phyloP scores from a whole-genome alignment of 257 asterid species.

The Ballota nigra region DNA sequence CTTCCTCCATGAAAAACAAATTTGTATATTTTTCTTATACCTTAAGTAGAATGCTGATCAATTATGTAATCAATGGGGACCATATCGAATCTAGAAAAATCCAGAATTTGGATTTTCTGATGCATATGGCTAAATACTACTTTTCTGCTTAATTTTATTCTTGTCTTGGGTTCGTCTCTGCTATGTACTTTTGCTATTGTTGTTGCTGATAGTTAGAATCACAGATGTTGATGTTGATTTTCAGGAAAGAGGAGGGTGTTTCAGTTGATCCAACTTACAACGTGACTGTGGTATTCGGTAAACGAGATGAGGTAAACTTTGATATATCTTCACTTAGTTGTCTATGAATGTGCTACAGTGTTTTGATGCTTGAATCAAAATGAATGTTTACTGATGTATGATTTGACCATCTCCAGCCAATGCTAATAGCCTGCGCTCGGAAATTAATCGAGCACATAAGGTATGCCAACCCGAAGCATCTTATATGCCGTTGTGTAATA shows the following conservation, averaged over 20 bases:
- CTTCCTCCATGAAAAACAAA: neutral
- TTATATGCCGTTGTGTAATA: neutral
- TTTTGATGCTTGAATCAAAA: slow-evolving; percentile 3
- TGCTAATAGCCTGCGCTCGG: slow-evolving; percentile 84
- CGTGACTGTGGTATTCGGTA: slow-evolving; percentile 72
- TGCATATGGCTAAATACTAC: neutral
- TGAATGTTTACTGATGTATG: slow-evolving; percentile 18
- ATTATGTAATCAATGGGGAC: neutral
- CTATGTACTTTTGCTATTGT: neutral
- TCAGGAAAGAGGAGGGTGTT: slow-evolving; percentile 89
- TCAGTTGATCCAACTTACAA: slow-evolving; percentile 67
- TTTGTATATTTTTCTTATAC: neutral
- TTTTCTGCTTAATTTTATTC: neutral
- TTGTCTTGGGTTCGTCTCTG: neutral
- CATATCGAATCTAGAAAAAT: neutral
- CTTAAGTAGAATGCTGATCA: neutral
- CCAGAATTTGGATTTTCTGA: neutral
- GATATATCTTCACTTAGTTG: neutral
- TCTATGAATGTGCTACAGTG: neutral
- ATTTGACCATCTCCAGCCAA: slow-evolving; percentile 58
- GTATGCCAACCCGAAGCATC: slow-evolving; percentile 33
- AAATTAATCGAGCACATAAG: slow-evolving; percentile 83
- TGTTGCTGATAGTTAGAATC: neutral
- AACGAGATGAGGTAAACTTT: slow-evolving; percentile 73
- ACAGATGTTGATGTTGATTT: slow-evolving; percentile 14